Evolutionary conservation across 257 asterid genomes (phyloP).

Genomic region (Anisodus tanguticus): DNA sequence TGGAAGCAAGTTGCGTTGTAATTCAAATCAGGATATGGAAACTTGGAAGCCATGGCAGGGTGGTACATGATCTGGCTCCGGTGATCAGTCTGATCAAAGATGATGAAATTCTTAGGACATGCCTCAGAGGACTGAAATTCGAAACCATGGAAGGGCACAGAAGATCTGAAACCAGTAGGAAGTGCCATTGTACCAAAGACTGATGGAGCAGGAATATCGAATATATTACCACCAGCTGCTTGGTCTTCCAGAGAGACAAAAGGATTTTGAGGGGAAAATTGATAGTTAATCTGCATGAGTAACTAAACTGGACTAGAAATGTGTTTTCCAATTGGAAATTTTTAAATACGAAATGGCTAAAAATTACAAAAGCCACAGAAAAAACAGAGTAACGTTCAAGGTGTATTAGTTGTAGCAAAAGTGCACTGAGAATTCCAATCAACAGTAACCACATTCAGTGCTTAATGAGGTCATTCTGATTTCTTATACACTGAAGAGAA

Average conservation of each 20-base stretch:
- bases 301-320: slow-evolving; percentile 28
- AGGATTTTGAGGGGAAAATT: slow-evolving; percentile 43
- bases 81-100: slow-evolving; percentile 62
- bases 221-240: slow-evolving; percentile 43
- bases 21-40: slow-evolving; percentile 46
- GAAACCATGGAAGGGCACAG: slow-evolving; percentile 45
- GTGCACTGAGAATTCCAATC: slow-evolving; percentile 28
- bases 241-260: slow-evolving; percentile 50
- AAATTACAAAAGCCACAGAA: slow-evolving; percentile 27
- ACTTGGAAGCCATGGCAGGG: slow-evolving; percentile 59
- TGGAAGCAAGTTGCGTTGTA: slow-evolving; percentile 41
- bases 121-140: slow-evolving; percentile 59
- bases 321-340: slow-evolving; percentile 30
- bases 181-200: slow-evolving; percentile 41
- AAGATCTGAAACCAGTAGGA: slow-evolving; percentile 43
- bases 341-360: slow-evolving; percentile 23
- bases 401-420: slow-evolving; percentile 41
- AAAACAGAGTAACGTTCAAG: slow-evolving; percentile 36
- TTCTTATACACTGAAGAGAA: slow-evolving; percentile 27
- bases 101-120: slow-evolving; percentile 73
- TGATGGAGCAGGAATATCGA: slow-evolving; percentile 47
- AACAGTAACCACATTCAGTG: slow-evolving; percentile 20
- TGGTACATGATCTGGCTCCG: slow-evolving; percentile 71
- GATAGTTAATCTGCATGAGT: slow-evolving; percentile 62
- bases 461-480: slow-evolving; percentile 28